Percentiles rank a stretch among this genome's conserved stretches.
Conservation (phyloP, 129 eudicot species). For the Pulicaria dysenterica region DNA sequence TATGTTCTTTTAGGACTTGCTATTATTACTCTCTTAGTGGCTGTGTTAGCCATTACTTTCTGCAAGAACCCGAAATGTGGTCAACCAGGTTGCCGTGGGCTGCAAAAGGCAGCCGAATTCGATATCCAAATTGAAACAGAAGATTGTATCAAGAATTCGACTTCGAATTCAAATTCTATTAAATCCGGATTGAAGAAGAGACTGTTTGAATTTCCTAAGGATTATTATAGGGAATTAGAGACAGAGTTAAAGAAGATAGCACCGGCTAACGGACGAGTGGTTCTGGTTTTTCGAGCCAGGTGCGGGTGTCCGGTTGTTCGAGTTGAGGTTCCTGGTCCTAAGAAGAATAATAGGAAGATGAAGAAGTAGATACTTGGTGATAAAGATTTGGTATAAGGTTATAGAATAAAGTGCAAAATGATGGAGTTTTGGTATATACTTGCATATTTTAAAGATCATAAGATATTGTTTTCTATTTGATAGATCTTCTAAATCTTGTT, state of each 20-base stretch:
- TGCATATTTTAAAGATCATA: not conserved
- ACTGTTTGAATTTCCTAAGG: constrained; percentile 75
- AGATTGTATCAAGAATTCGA: constrained; percentile 46
- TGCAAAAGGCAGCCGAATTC: constrained; percentile 64
- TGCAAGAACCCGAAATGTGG: constrained; percentile 57
- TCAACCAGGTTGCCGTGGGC: constrained; percentile 67
- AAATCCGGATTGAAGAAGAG: constrained; percentile 60
- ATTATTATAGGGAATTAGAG: constrained; percentile 79
- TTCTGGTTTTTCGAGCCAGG: constrained; percentile 71
- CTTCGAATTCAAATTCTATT: constrained; percentile 27
- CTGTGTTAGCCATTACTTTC: constrained; percentile 41
- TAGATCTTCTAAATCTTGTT: not conserved
- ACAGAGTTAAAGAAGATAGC: constrained; percentile 92
- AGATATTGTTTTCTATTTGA: not conserved
- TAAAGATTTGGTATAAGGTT: not conserved
- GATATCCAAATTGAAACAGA: constrained; percentile 56
- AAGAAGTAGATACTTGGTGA: constrained; percentile 53
- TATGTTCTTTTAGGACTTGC: constrained; percentile 56
- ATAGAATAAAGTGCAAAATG: constrained; percentile 19
- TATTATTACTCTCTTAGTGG: constrained; percentile 37
- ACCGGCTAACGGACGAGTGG: constrained; percentile 83
- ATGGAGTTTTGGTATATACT: constrained; percentile 13
- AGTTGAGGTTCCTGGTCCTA: constrained; percentile 84
- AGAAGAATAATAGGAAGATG: constrained; percentile 57
- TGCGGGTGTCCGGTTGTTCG: constrained; percentile 91